A percentile compares a stretch with the other conserved stretches of the same genome.
phyloP scores from a whole-genome alignment of 2,329 filamentous ascomycete species.

The Tothia fuscella region DNA sequence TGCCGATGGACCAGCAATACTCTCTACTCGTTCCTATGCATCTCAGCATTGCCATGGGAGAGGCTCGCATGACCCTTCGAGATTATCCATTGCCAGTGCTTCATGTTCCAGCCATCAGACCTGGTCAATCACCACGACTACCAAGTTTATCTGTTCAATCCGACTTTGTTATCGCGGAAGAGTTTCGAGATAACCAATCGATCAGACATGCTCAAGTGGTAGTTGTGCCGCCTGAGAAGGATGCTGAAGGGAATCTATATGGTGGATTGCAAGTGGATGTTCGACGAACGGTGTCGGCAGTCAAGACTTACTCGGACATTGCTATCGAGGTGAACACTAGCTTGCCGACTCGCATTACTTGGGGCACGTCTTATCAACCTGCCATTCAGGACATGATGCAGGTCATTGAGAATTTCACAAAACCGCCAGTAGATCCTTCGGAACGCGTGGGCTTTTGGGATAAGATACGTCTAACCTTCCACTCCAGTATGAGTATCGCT shows the following conservation, averaged over 20 bases:
- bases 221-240: slow-evolving; percentile 60
- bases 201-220: slow-evolving; percentile 70
- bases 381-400: slow-evolving; percentile 99
- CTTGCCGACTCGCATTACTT: slow-evolving; percentile 84
- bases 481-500: slow-evolving; percentile 75
- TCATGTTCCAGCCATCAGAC: slow-evolving; percentile 74
- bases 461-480: slow-evolving; percentile 88
- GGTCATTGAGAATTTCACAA: slow-evolving; percentile 94
- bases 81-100: slow-evolving; percentile 90
- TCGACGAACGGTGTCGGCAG: slow-evolving; percentile 78
- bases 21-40: slow-evolving; percentile 82
- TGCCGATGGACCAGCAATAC: slow-evolving; percentile 86
- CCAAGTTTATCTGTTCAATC: slow-evolving; percentile 75
- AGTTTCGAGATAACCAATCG: slow-evolving; percentile 71
- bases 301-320: slow-evolving; percentile 95
- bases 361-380: slow-evolving; percentile 95
- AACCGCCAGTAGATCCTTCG: slow-evolving; percentile 85
- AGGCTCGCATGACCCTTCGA: slow-evolving; percentile 71
- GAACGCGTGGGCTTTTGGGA: slow-evolving; percentile 97
- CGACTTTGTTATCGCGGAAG: slow-evolving; percentile 93
- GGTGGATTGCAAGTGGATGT: slow-evolving; percentile 75
- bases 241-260: slow-evolving; percentile 41
- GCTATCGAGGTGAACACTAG: slow-evolving; percentile 85
- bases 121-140: slow-evolving; percentile 65
- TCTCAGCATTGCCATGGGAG: slow-evolving; percentile 79